A percentile compares a stretch with the other conserved stretches of the same genome.
Evolutionary conservation across 148 eudicot species (phyloP).

Genomic region (Vaccinium corymbosum): DNA sequence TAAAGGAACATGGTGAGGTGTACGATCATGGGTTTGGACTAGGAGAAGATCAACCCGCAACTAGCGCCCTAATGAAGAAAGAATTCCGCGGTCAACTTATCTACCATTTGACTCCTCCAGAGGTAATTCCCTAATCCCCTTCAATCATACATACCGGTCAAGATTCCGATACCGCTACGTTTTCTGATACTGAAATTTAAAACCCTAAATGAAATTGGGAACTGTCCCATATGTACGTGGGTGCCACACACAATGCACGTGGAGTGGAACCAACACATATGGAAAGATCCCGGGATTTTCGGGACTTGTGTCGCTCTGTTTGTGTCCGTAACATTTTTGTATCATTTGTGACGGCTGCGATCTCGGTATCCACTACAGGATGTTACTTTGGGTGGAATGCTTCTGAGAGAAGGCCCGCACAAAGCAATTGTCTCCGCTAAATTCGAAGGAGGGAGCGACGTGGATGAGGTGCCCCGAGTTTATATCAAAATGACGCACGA

Average conservation of each 20-base stretch:
- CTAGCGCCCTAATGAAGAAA: slow-evolving; percentile 47
- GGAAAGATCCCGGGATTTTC: neutral
- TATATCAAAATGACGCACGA: neutral
- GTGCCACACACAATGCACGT: neutral
- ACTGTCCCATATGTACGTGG: too few species aligned
- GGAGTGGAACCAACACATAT: neutral
- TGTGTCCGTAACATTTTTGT: neutral
- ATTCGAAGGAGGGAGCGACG: neutral
- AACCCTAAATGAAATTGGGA: neutral
- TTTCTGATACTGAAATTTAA: too few species aligned
- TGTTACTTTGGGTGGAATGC: neutral
- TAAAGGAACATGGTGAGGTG: slow-evolving; percentile 50
- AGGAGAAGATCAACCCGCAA: slow-evolving; percentile 65
- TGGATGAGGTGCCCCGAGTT: neutral
- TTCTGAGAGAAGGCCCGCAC: neutral
- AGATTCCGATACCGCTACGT: too few species aligned
- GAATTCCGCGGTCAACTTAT: neutral
- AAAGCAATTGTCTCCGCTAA: neutral
- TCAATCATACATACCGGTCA: neutral
- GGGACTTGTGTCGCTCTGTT: neutral
- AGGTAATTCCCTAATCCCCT: neutral
- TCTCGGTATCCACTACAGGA: neutral
- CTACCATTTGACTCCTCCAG: neutral
- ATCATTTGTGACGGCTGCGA: neutral
- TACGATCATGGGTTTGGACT: slow-evolving; percentile 39